phyloP scores from a whole-genome alignment of 2,329 filamentous ascomycete genomes.

The Sporothrix inflata region DNA sequence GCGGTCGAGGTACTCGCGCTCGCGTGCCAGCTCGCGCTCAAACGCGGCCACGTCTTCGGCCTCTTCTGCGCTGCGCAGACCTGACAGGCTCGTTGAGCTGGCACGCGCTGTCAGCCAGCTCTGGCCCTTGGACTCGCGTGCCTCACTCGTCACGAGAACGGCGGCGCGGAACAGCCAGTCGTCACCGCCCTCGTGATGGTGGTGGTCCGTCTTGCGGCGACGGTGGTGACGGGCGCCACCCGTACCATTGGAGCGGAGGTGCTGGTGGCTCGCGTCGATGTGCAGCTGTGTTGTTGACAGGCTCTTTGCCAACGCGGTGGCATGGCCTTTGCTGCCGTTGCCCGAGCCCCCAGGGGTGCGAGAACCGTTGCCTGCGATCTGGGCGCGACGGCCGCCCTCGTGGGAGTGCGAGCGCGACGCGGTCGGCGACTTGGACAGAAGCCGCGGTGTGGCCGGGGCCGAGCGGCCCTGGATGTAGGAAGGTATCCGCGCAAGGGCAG shows the following conservation, averaged over 20 bases:
- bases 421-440: constrained; percentile 62
- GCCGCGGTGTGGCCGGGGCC: constrained; percentile 65
- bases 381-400: constrained; percentile 36
- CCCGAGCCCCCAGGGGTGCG: not conserved
- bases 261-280: constrained; percentile 1
- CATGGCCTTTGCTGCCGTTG: constrained; percentile 1
- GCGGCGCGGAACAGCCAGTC: constrained; percentile 70
- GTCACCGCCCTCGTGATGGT: constrained; percentile 37
- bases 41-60: constrained; percentile 46
- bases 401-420: constrained; percentile 52
- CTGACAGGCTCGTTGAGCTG: constrained; percentile 65
- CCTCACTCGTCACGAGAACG: constrained; percentile 63
- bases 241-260: constrained; percentile 32
- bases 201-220: constrained; percentile 35
- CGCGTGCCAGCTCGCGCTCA: constrained; percentile 55
- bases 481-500: constrained; percentile 42
- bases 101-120: constrained; percentile 68
- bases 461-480: constrained; percentile 67
- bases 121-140: constrained; percentile 70
- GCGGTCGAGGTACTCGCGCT: constrained; percentile 50
- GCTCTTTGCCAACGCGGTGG: constrained; percentile 56
- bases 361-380: not conserved
- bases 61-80: constrained; percentile 55
- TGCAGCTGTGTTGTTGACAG: constrained; percentile 64
- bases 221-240: constrained; percentile 29